phyloP scores from a whole-genome alignment of 768 basidiomycete genomes.

The Kwoniella sp. region DNA sequence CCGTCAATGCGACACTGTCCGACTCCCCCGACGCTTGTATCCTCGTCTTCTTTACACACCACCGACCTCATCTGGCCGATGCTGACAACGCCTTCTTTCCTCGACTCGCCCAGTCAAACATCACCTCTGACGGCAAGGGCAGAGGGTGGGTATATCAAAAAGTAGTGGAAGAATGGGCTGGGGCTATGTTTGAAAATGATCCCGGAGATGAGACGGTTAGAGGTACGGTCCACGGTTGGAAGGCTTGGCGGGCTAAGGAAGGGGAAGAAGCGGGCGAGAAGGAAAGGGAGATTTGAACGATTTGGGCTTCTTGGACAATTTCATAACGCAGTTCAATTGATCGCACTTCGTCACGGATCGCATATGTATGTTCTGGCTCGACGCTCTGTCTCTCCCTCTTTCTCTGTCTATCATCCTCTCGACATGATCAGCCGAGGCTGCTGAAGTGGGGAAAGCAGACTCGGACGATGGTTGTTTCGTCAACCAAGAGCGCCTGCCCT shows the following conservation, averaged over 20 bases:
- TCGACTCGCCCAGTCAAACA: constrained; percentile 50
- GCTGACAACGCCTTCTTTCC: constrained; percentile 80
- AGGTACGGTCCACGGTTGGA: constrained; percentile 84
- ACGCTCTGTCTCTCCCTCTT: too few species aligned
- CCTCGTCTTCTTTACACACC: constrained; percentile 86
- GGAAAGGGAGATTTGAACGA: background rate
- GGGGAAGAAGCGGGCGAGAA: constrained; percentile 31
- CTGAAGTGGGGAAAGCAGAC: too few species aligned
- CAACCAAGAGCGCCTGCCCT: too few species aligned
- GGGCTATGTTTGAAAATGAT: constrained; percentile 90
- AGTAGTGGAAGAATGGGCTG: constrained; percentile 66
- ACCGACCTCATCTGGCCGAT: constrained; percentile 78
- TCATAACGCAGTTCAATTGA: too few species aligned
- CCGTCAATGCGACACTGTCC: constrained; percentile 62
- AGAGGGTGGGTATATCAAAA: constrained; percentile 74
- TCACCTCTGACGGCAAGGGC: constrained; percentile 61
- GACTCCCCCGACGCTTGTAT: constrained; percentile 55
- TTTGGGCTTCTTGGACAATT: too few species aligned
- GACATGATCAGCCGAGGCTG: too few species aligned
- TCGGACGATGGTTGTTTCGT: too few species aligned
- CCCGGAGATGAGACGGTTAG: constrained; percentile 74
- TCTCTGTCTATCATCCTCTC: too few species aligned
- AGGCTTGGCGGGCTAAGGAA: constrained; percentile 56
- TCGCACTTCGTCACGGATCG: too few species aligned
- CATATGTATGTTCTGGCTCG: too few species aligned